Conservation (phyloP, 352 stramenopile species). For the Pythium dissimile region DNA sequence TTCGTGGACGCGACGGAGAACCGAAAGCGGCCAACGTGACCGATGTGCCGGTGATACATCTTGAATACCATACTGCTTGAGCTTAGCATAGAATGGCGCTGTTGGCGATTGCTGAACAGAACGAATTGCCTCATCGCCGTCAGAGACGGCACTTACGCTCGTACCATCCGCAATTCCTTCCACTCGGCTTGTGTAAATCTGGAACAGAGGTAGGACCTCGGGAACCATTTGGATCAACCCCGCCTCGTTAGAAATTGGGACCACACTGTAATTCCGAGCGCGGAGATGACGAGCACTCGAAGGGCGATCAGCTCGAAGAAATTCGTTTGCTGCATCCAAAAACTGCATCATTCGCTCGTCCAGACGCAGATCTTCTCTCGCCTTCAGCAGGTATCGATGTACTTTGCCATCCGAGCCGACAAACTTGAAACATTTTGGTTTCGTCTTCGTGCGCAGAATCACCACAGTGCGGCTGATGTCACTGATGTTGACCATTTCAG, state of each 20-base stretch:
- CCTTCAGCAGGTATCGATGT: constrained; percentile 86
- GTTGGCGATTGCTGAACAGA: constrained; percentile 43
- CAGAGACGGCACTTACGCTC: background rate
- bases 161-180: constrained; percentile 18
- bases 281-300: constrained; percentile 40
- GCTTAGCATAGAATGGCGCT: constrained; percentile 77
- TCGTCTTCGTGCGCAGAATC: constrained; percentile 80
- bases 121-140: constrained; percentile 1
- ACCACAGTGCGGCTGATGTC: constrained; percentile 28
- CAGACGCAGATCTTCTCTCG: constrained; percentile 83
- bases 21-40: constrained; percentile 47
- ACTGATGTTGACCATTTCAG: constrained; percentile 14
- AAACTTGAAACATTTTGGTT: constrained; percentile 82
- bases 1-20: constrained; percentile 66
- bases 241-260: constrained; percentile 72
- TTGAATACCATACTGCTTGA: constrained; percentile 73
- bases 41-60: constrained; percentile 71
- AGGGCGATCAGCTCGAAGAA: constrained; percentile 49
- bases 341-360: constrained; percentile 92
- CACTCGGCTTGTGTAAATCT: constrained; percentile 63
- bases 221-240: constrained; percentile 87
- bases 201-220: constrained; percentile 75
- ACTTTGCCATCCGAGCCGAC: constrained; percentile 64
- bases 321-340: constrained; percentile 65
- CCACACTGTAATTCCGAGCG: constrained; percentile 71